phyloP scores from a whole-genome alignment of 2,329 filamentous ascomycete genomes.

The Penicillium sp. region DNA sequence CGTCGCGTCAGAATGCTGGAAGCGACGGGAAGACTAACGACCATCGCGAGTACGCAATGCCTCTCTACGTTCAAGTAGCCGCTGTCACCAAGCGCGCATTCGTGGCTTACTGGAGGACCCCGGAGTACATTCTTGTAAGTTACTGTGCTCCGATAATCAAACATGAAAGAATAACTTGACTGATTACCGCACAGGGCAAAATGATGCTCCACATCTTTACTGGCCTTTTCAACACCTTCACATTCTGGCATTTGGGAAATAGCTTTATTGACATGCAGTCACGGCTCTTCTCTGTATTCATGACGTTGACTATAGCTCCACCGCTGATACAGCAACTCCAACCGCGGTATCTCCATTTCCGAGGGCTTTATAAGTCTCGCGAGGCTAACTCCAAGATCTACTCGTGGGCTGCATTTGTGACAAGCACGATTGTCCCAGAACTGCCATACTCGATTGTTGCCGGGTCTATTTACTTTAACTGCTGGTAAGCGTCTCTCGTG shows the following conservation, averaged over 20 bases:
- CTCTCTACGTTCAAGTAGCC: slow-evolving; percentile 52
- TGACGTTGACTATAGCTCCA: slow-evolving; percentile 71
- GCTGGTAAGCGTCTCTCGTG: slow-evolving; percentile 50
- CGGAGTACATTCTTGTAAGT: slow-evolving; percentile 53
- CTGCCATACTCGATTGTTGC: slow-evolving; percentile 67
- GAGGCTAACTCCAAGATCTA: slow-evolving; percentile 80
- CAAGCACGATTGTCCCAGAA: slow-evolving; percentile 64
- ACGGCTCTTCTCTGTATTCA: slow-evolving; percentile 71
- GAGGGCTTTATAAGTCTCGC: slow-evolving; percentile 66
- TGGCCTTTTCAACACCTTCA: slow-evolving; percentile 68
- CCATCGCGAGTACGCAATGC: slow-evolving; percentile 62
- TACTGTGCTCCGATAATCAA: not conserved
- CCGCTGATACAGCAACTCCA: slow-evolving; percentile 75
- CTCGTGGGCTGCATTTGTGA: slow-evolving; percentile 68
- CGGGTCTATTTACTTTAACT: slow-evolving; percentile 62
- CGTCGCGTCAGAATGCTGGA: slow-evolving; percentile 42
- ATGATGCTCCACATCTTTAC: slow-evolving; percentile 61
- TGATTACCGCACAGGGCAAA: slow-evolving; percentile 47
- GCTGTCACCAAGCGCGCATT: slow-evolving; percentile 59
- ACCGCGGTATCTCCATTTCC: slow-evolving; percentile 64
- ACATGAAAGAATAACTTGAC: not conserved
- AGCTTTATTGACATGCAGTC: slow-evolving; percentile 64
- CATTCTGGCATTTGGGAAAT: slow-evolving; percentile 62
- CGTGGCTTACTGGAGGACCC: slow-evolving; percentile 62
- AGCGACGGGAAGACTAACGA: slow-evolving; percentile 44